Evolutionary conservation across 441 rosid genomes (phyloP).

Genomic region (Populus tomentosa): DNA sequence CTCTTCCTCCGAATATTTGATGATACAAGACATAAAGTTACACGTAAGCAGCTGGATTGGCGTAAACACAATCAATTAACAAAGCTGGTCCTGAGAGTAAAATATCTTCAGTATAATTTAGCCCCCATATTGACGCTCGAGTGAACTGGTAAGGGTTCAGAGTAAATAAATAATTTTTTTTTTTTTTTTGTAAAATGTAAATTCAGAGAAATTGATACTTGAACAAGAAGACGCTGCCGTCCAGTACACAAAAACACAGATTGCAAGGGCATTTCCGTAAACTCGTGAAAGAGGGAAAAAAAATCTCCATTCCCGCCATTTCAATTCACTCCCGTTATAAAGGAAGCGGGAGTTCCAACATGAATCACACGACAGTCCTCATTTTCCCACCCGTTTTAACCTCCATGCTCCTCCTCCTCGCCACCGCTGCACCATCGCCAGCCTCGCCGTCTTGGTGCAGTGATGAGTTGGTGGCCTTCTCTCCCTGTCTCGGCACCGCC

Average conservation of each 20-base stretch:
- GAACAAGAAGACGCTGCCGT: background rate
- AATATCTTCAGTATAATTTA: no score
- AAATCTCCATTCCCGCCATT: slow-evolving; percentile 14
- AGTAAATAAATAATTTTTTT: no score
- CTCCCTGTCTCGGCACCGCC: slow-evolving; percentile 68
- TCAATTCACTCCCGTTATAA: background rate
- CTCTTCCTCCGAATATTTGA: no score
- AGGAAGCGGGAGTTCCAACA: background rate
- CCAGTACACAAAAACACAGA: background rate
- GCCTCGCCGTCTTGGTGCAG: slow-evolving; percentile 32
- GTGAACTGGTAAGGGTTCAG: background rate
- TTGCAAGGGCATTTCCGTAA: background rate
- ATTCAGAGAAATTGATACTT: background rate
- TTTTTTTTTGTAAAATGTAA: no score
- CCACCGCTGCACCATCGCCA: slow-evolving; percentile 7
- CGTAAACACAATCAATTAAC: no score
- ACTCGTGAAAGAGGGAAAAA: background rate
- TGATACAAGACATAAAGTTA: no score
- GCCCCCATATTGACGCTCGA: background rate
- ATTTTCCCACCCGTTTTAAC: slow-evolving; percentile 2
- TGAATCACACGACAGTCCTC: background rate
- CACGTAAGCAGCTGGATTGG: no score
- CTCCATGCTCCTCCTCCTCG: slow-evolving; percentile 18
- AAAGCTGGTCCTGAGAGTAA: no score
- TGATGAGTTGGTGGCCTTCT: slow-evolving; percentile 54